Evolutionary conservation across 257 asterid genomes (phyloP).

Genomic region (Gentiana dahurica): DNA sequence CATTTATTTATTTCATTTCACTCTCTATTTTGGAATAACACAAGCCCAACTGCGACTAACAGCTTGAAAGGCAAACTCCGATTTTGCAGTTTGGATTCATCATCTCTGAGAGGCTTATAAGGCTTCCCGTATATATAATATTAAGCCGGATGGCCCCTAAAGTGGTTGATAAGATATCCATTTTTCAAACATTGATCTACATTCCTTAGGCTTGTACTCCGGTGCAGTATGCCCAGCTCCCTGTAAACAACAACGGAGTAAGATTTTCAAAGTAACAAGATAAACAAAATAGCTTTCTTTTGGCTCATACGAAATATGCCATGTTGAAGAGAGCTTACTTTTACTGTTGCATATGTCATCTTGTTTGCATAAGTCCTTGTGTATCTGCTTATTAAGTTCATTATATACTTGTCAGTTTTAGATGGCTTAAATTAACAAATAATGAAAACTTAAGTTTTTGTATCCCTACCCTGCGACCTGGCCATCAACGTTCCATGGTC

Average conservation of each 20-base stretch:
- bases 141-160: background rate
- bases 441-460: background rate
- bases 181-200: conserved; percentile 20
- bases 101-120: too few species aligned
- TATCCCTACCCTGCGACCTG: conserved; percentile 24
- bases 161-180: conserved; percentile 24
- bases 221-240: conserved; percentile 35
- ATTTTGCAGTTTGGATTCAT: too few species aligned
- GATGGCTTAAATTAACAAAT: background rate
- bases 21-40: too few species aligned
- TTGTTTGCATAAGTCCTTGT: conserved; percentile 23
- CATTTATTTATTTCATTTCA: too few species aligned
- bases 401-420: too few species aligned
- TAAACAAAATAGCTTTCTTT: too few species aligned
- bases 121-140: conserved; percentile 8
- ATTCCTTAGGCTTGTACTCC: conserved; percentile 21
- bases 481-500: conserved; percentile 19
- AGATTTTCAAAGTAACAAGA: too few species aligned
- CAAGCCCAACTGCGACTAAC: too few species aligned
- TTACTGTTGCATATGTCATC: conserved; percentile 25
- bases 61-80: too few species aligned
- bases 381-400: conserved; percentile 10
- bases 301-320: too few species aligned
- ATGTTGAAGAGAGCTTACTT: conserved; percentile 8
- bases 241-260: conserved; percentile 2